These are phyloP conservation scores for Phanerochaete sordida DNA, from an alignment of 768 basidiomycete genomes.

Conservation along the genomic window DNA sequence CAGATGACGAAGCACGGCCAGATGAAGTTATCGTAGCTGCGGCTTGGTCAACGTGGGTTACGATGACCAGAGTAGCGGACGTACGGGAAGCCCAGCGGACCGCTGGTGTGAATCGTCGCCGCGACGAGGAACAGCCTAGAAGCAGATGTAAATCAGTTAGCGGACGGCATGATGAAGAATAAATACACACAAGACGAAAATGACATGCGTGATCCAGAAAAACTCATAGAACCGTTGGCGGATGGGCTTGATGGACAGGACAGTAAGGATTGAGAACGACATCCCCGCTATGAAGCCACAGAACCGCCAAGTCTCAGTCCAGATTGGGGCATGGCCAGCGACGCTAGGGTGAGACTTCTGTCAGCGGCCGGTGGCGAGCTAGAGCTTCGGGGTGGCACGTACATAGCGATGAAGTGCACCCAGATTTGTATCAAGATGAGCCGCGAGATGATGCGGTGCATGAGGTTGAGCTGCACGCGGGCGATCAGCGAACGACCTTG, in stretches of 20 bases:
- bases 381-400: background rate
- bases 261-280: slow-evolving; percentile 32
- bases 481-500: too few relatives aligned
- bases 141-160: too few relatives aligned
- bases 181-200: too few relatives aligned
- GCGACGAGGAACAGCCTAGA: slow-evolving; percentile 38
- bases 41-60: background rate
- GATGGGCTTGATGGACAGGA: slow-evolving; percentile 38
- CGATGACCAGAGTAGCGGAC: background rate
- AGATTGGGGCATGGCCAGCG: background rate
- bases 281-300: slow-evolving; percentile 21
- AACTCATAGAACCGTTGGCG: slow-evolving; percentile 40
- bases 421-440: slow-evolving; percentile 39
- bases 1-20: slow-evolving; percentile 47
- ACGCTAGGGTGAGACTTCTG: background rate
- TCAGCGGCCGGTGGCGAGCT: background rate
- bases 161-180: slow-evolving; percentile 24
- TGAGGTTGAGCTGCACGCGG: slow-evolving; percentile 42
- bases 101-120: slow-evolving; percentile 33
- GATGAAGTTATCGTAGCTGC: slow-evolving; percentile 35
- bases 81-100: background rate
- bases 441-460: slow-evolving; percentile 44
- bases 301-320: slow-evolving; percentile 8
- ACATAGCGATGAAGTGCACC: slow-evolving; percentile 36
- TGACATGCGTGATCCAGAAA: slow-evolving; percentile 25